Conservation (phyloP, 257 asterid species). For the Rhazya stricta region DNA sequence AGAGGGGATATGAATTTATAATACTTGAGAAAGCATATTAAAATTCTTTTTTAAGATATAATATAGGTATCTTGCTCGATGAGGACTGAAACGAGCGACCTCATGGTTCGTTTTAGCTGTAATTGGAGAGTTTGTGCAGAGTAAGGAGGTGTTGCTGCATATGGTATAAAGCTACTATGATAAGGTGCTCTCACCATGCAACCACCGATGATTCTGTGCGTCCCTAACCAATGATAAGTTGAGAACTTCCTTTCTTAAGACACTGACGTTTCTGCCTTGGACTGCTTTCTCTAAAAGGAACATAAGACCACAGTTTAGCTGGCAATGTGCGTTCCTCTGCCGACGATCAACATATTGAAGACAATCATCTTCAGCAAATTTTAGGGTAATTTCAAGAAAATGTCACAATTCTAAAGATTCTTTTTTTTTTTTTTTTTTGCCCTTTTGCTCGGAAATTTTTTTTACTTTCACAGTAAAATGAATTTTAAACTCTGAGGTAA, state of each 20-base stretch:
- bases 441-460: not conserved
- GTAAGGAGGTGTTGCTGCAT: constrained; percentile 3
- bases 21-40: constrained; percentile 19
- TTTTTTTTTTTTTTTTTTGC: not conserved
- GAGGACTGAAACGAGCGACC: no score
- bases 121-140: constrained; percentile 2
- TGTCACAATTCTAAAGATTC: not conserved
- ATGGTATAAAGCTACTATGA: constrained; percentile 12
- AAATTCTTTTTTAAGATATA: not conserved
- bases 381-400: not conserved
- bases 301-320: not conserved
- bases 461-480: no score
- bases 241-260: constrained; percentile 35
- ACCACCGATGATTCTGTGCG: constrained; percentile 37
- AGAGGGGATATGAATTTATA: constrained; percentile 37
- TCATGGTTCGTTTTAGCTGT: not conserved
- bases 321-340: not conserved
- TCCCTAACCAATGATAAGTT: constrained; percentile 33
- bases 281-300: constrained; percentile 34
- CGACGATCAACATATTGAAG: not conserved
- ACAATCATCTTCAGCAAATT: not conserved
- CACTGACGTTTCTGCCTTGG: constrained; percentile 36
- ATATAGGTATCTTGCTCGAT: no score
- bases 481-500: no score
- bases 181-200: constrained; percentile 33